Percentiles rank a stretch among this genome's conserved stretches.
Conservation (phyloP, 2,329 filamentous ascomycete species). For the Neonectria neomacrospora region DNA sequence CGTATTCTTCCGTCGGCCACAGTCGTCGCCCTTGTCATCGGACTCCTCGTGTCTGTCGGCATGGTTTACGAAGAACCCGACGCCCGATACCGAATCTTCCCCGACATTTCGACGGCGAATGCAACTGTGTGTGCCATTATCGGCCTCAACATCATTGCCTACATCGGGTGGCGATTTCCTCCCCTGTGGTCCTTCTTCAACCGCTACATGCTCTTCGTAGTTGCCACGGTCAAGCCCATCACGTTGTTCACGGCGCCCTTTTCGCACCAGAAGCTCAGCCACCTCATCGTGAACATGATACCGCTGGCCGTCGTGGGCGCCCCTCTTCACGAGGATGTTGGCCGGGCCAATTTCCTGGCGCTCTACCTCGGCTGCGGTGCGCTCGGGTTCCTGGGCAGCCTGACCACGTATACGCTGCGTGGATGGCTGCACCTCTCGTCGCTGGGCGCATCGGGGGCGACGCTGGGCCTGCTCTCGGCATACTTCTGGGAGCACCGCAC, state of each 20-base stretch:
- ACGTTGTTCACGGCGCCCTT: conserved; percentile 73
- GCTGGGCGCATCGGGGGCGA: conserved; percentile 74
- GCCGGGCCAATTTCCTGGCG: conserved; percentile 75
- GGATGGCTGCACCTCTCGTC: conserved; percentile 61
- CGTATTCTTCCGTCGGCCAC: conserved; percentile 66
- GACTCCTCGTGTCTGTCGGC: conserved; percentile 56
- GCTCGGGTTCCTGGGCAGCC: conserved; percentile 67
- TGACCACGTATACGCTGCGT: conserved; percentile 61
- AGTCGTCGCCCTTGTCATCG: conserved; percentile 58
- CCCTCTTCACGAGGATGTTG: conserved; percentile 75
- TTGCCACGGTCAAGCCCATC: conserved; percentile 71
- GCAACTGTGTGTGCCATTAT: conserved; percentile 74
- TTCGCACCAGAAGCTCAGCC: conserved; percentile 72
- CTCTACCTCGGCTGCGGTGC: conserved; percentile 71
- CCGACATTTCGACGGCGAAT: conserved; percentile 69
- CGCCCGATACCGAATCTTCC: conserved; percentile 63
- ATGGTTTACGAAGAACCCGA: conserved; percentile 65
- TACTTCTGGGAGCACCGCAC: conserved; percentile 70
- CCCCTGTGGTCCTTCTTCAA: conserved; percentile 74
- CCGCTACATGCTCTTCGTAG: conserved; percentile 72
- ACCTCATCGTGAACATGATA: conserved; percentile 73
- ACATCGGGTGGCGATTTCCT: conserved; percentile 70
- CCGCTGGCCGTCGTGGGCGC: conserved; percentile 74
- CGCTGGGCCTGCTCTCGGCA: conserved; percentile 69
- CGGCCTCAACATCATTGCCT: conserved; percentile 67